Evolutionary conservation across 495 filamentous ascomycete genomes (phyloP), one percentile per base, ranked within the genome.

Genomic region (Margaritispora aquatica): DNA sequence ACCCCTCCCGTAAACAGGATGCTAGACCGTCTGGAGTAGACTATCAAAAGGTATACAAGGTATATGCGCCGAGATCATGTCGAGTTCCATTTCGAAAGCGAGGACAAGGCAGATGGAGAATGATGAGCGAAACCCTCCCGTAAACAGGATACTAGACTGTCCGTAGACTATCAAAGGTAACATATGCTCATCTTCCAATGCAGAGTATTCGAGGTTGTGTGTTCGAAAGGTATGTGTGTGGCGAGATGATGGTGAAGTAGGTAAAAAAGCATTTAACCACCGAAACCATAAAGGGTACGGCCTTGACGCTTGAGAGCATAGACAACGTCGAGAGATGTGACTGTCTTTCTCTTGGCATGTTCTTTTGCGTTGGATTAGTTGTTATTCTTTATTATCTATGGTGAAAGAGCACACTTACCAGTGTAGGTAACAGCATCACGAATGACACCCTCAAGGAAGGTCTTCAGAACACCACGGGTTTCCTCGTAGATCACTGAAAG

Each of bases 401-500:
- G 4, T 44, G 38, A 44, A 8, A 44, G 38, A 54, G 19, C 15
- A 17, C 11, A 44, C 38, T n/a, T 8, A 34, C 29, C 65, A 59
- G 64, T 68, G 81, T 96, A 98, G 69, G 94, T 96, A 82, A 97
- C 93, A 61, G 93, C 93, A 64, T 96, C 93, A 78, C 91, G 91
- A 77, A 99, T 99, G 81, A 99, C 95, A 82, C 93, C 92, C 82
- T 99, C 95, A 70, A 99, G 92, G 92, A 99, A 99, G 80, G 94
- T 95, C 90, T 99, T 99, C 70, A 99, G 88, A 70, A 99, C 95
- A 87, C 94, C 92, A 74, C 95, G 95, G 68, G 95, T 99, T 86
- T 99, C 95, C 76, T 99, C 95, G 85, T 99, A 99, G 88, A 99
- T 86, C 83, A 86, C 93, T 80, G 69, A 3, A 24, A n/a, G 54